These are phyloP conservation scores for Tolypocladium ovalisporum DNA, from an alignment of 2,329 filamentous ascomycete genomes.

Conservation along the genomic window DNA sequence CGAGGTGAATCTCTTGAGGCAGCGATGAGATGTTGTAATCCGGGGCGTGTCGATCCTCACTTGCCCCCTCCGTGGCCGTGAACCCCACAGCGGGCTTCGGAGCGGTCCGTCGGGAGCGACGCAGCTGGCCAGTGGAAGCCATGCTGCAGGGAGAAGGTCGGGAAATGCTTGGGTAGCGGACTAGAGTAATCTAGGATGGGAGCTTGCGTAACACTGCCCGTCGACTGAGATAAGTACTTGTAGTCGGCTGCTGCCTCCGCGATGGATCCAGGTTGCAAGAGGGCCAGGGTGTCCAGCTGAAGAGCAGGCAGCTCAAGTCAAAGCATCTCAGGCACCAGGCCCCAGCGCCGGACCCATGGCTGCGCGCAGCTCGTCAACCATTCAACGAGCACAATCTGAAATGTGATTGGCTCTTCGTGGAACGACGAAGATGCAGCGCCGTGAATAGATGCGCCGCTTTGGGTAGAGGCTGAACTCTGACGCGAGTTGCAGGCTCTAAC, in stretches of 20 bases:
- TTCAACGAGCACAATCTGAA: background rate
- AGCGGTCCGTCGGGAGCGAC: background rate
- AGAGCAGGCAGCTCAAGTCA: background rate
- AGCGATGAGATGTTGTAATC: constrained; percentile 20
- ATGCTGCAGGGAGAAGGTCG: background rate
- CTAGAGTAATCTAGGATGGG: background rate
- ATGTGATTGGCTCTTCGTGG: background rate
- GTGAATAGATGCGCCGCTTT: background rate
- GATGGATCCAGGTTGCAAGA: background rate
- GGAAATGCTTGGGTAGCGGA: background rate
- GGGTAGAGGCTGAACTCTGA: background rate
- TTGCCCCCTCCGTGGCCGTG: no score
- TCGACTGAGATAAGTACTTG: background rate
- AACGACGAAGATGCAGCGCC: background rate
- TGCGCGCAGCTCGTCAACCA: background rate
- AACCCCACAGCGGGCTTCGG: background rate
- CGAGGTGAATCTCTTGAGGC: constrained; percentile 56
- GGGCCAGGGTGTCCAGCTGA: background rate
- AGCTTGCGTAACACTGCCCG: no score
- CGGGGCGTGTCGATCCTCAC: background rate
- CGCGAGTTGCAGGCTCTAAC: background rate
- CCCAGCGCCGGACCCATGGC: background rate
- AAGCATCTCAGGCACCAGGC: constrained; percentile 1
- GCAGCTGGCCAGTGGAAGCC: background rate
- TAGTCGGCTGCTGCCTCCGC: background rate